Conservation (phyloP, 2,329 filamentous ascomycete species). For the Cladosporium sphaerospermum region DNA sequence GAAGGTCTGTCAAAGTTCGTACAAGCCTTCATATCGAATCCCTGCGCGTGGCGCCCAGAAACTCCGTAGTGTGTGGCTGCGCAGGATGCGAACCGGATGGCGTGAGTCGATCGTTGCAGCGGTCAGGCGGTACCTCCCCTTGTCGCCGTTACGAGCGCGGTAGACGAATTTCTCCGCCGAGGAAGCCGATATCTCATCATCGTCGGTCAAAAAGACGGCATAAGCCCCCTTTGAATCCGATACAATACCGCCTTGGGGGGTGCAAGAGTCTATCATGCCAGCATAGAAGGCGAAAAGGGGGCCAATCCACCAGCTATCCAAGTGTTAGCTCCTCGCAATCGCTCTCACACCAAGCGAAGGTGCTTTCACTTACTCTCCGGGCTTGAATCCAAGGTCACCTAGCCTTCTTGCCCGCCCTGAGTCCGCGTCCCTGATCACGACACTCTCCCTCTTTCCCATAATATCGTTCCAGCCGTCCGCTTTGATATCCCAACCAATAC, state of each 20-base stretch:
- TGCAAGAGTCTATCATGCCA: constrained; percentile 41
- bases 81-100: constrained; percentile 38
- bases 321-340: not conserved
- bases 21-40: constrained; percentile 45
- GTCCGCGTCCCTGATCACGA: constrained; percentile 25
- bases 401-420: constrained; percentile 31
- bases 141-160: constrained; percentile 33
- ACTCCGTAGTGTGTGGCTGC: constrained; percentile 39
- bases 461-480: constrained; percentile 39
- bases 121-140: constrained; percentile 40
- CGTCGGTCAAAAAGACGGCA: constrained; percentile 38
- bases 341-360: not conserved
- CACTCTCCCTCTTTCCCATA: constrained; percentile 32
- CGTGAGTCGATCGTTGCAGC: constrained; percentile 36
- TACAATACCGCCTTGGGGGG: constrained; percentile 38
- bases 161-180: constrained; percentile 37
- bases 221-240: constrained; percentile 39
- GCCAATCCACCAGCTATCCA: constrained; percentile 45
- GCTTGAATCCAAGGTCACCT: constrained; percentile 40
- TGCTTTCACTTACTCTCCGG: constrained; percentile 37
- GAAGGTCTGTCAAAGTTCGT: too few relatives aligned
- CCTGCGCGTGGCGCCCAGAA: constrained; percentile 43
- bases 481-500: constrained; percentile 32
- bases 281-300: constrained; percentile 41
- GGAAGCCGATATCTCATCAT: constrained; percentile 33